Percentiles rank a stretch among this genome's conserved stretches.
phyloP scores from a whole-genome alignment of 139 green algal genomes.

The Zygnema cylindricum region DNA sequence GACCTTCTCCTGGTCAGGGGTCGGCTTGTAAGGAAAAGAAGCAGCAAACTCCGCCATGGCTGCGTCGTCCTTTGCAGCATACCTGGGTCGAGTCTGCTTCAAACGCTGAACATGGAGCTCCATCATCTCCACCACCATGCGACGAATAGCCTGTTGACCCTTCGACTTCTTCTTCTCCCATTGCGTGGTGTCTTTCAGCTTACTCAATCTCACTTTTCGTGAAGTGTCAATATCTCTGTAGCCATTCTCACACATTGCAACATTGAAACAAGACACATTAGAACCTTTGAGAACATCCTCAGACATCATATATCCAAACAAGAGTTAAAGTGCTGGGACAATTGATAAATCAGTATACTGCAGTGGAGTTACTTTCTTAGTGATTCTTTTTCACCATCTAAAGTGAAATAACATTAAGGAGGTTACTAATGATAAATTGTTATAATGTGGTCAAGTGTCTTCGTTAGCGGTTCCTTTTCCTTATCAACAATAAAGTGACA shows the following conservation, averaged over 20 bases:
- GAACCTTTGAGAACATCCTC: no score
- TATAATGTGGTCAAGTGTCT: no score
- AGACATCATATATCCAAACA: no score
- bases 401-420: no score
- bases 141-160: conserved; percentile 40
- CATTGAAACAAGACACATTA: not conserved
- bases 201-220: conserved; percentile 30
- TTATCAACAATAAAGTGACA: no score
- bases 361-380: no score
- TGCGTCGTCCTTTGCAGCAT: conserved; percentile 1
- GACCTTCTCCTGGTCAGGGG: conserved; percentile 52
- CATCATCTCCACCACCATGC: conserved; percentile 60
- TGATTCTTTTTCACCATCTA: no score
- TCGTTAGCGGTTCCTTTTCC: no score
- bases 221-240: conserved; percentile 2
- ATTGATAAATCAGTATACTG: no score
- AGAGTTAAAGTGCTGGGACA: no score
- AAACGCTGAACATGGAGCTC: conserved; percentile 59
- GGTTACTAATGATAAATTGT: no score
- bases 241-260: not conserved
- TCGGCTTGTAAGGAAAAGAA: conserved; percentile 45
- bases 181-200: conserved; percentile 45
- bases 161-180: conserved; percentile 57
- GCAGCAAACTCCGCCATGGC: conserved; percentile 43
- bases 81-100: conserved; percentile 27